These are phyloP conservation scores for Pluteus cervinus DNA, from an alignment of 768 basidiomycete genomes.

Conservation along the genomic window DNA sequence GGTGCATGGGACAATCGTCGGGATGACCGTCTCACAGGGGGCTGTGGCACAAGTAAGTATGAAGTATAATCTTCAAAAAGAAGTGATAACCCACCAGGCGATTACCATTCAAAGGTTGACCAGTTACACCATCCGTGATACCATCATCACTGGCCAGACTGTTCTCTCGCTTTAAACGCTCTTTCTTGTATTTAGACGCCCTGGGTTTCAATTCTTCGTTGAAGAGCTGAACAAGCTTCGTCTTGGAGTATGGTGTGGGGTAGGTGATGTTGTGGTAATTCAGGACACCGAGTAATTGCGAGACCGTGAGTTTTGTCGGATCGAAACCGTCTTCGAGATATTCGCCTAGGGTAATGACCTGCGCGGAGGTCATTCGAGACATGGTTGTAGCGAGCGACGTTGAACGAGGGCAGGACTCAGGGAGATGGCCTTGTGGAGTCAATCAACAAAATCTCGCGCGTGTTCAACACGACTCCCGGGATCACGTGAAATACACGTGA, in stretches of 20 bases:
- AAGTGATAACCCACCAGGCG: constrained; percentile 31
- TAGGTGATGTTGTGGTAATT: constrained; percentile 72
- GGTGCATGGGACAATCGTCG: constrained; percentile 59
- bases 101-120: constrained; percentile 50
- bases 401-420: no score
- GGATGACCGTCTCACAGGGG: constrained; percentile 48
- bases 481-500: no score
- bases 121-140: constrained; percentile 78
- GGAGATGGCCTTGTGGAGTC: no score
- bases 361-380: constrained; percentile 75
- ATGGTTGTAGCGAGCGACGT: constrained; percentile 30
- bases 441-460: no score
- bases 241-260: constrained; percentile 71
- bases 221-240: constrained; percentile 73
- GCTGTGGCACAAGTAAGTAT: constrained; percentile 12
- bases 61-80: not conserved
- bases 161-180: constrained; percentile 58
- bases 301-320: constrained; percentile 64
- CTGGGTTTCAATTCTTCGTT: constrained; percentile 68
- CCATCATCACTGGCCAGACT: constrained; percentile 78
- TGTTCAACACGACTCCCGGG: no score
- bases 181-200: constrained; percentile 50
- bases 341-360: constrained; percentile 68
- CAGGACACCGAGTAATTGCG: constrained; percentile 76
- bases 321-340: constrained; percentile 80